Evolutionary conservation across 768 basidiomycete genomes (phyloP), one percentile per base, ranked within the genome.

Genomic region (Amanita molliuscula): DNA sequence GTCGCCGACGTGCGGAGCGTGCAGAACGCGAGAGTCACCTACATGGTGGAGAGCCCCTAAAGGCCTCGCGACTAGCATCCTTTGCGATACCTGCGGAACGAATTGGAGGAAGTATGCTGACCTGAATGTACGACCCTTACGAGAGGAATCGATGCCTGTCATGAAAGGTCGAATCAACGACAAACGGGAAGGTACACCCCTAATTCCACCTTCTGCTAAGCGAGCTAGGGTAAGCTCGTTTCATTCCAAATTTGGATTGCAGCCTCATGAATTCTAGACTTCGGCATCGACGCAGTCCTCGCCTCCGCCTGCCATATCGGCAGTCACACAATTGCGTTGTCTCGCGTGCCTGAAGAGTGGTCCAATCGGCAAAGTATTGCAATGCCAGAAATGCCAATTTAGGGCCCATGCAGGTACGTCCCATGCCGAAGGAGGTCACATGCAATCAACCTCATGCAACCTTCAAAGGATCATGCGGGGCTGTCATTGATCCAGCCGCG

Each of bases 21-120:
- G 92, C 63, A 74, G 85, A 44, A 88, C 86, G 6, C 81, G 82
- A 49, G 87, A 90, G 53, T 86, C 86, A 5, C 73, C 73, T 33
- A 68, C 65, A 2, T 96, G 92, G 92, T 96, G 90, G 90, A 88
- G 87, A 62, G 90, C 91, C 11, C 93, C 92, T 2, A 88, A 88
- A 61, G 87, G 85, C 18, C 74, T 94, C n/a, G 64, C 73, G 0
- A 84, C 84, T 1, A 75, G 74, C 52, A 76, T 91, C 34, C 78
- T 95, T 47, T 96, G 92, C 61, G 88, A 94, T 41, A 73, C 65
- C 25, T 96, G 92, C 59, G 92, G 92, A 10, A 77, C 80, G 40
- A 86, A 85, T 55, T 96, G 90, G 85, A 74, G 92, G 57, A 96
- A 94, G 66, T 96, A 96, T 62, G 92, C 89, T 0, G 91, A 94